Evolutionary conservation across 192 early-diverging fungal species (phyloP).

Genomic region (Chytriomyces sp.): DNA sequence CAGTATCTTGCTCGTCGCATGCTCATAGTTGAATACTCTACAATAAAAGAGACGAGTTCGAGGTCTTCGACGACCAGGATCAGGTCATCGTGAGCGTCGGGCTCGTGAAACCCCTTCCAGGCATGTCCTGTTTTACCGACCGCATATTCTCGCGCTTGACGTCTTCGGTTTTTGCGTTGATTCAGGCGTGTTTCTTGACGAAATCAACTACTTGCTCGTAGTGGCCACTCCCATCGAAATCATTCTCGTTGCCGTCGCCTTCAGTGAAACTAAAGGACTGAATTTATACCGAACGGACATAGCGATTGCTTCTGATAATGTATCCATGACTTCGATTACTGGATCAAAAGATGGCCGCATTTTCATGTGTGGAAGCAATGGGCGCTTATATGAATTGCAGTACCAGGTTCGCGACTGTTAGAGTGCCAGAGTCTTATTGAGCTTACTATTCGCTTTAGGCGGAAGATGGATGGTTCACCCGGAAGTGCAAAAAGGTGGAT

Average conservation of each 20-base stretch:
- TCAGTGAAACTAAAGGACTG: slow-evolving; percentile 57
- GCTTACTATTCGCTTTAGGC: slow-evolving; percentile 33
- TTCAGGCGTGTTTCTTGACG: slow-evolving; percentile 76
- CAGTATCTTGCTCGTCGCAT: slow-evolving; percentile 10
- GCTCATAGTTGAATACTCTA: slow-evolving; percentile 31
- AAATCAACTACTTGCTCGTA: slow-evolving; percentile 81
- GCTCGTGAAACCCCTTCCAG: slow-evolving; percentile 73
- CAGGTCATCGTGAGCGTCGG: slow-evolving; percentile 86
- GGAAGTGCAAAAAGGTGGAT: slow-evolving; percentile 75
- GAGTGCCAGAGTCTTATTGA: neutral
- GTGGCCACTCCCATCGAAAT: slow-evolving; percentile 87
- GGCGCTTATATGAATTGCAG: slow-evolving; percentile 82
- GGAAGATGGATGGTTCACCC: slow-evolving; percentile 84
- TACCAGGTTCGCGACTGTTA: slow-evolving; percentile 61
- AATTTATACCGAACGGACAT: slow-evolving; percentile 81
- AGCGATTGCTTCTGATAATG: slow-evolving; percentile 75
- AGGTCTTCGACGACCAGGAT: slow-evolving; percentile 83
- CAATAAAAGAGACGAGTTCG: slow-evolving; percentile 49
- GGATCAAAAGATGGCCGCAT: slow-evolving; percentile 82
- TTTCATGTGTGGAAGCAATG: slow-evolving; percentile 88
- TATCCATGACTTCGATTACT: slow-evolving; percentile 77
- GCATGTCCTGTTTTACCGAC: slow-evolving; percentile 33
- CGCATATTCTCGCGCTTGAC: slow-evolving; percentile 5
- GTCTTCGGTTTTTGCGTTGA: neutral
- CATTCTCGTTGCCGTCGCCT: slow-evolving; percentile 75